Percentiles rank a stretch among this genome's conserved stretches.
Conservation (phyloP, 148 eudicot genomes). For the Heliamphora exappendiculata region DNA sequence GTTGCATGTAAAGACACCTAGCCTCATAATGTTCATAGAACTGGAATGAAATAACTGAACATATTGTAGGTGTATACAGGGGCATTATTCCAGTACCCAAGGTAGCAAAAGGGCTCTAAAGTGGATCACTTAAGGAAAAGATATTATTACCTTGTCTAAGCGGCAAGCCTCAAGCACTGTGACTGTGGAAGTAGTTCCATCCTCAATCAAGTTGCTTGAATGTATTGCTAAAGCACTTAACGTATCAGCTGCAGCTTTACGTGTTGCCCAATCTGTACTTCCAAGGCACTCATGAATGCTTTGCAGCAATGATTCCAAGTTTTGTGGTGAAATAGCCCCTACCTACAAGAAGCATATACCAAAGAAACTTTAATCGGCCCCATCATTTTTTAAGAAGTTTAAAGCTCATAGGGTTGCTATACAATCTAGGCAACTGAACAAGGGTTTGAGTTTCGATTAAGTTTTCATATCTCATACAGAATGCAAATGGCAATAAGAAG, state of each 20-base stretch:
- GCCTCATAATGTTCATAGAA: neutral
- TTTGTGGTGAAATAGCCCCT: conserved; percentile 80
- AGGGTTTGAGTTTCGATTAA: neutral
- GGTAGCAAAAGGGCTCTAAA: neutral
- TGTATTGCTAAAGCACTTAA: conserved; percentile 64
- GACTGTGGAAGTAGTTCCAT: conserved; percentile 57
- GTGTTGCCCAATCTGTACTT: conserved; percentile 93
- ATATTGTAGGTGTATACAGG: neutral
- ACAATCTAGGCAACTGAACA: neutral
- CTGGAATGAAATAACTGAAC: neutral
- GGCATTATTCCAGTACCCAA: neutral
- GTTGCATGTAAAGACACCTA: neutral
- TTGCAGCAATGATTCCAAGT: conserved; percentile 68
- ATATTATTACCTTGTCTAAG: conserved; percentile 70
- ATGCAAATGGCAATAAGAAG: neutral
- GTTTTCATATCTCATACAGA: neutral
- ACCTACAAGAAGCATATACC: conserved; percentile 39
- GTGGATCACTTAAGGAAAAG: neutral
- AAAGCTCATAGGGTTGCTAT: neutral
- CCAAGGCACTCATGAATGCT: conserved; percentile 75
- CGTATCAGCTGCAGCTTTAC: conserved; percentile 94
- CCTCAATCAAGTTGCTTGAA: conserved; percentile 63
- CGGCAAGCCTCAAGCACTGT: conserved; percentile 70
- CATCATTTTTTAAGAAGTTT: neutral
- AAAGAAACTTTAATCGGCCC: conserved; percentile 1